Conservation (phyloP, 2,329 filamentous ascomycete genomes). For the Emmonsiellopsis sp. region DNA sequence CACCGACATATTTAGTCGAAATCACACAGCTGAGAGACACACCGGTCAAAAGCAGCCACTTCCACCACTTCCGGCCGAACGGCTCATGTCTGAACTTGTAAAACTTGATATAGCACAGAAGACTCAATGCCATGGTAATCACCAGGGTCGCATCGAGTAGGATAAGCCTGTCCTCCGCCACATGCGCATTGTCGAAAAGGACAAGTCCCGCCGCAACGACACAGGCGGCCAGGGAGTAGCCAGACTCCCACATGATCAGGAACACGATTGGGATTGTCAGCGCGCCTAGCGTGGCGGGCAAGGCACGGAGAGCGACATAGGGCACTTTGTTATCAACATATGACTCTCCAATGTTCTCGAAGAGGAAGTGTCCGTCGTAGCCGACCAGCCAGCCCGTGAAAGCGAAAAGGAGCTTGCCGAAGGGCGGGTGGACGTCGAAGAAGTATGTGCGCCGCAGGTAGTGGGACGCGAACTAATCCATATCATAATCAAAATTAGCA, state of each 20-base stretch:
- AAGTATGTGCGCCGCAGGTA: conserved; percentile 98
- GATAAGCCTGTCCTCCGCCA: conserved; percentile 91
- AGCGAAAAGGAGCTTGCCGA: conserved; percentile 95
- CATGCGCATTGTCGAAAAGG: conserved; percentile 94
- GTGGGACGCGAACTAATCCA: conserved; percentile 46
- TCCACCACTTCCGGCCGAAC: conserved; percentile 98
- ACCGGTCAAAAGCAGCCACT: conserved; percentile 92
- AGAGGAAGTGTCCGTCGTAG: conserved; percentile 93
- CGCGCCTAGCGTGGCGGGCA: conserved; percentile 85
- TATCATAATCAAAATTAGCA: not conserved
- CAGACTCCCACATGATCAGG: conserved; percentile 99
- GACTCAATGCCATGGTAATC: conserved; percentile 89
- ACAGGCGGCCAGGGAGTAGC: conserved; percentile 89
- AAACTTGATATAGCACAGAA: conserved; percentile 92
- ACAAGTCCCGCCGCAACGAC: conserved; percentile 76
- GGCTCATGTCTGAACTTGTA: conserved; percentile 88
- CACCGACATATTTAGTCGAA: conserved; percentile 94
- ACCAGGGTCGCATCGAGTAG: conserved; percentile 90
- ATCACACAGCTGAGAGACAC: conserved; percentile 95
- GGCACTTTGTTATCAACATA: conserved; percentile 96
- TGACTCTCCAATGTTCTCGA: conserved; percentile 98
- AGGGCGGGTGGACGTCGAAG: conserved; percentile 98
- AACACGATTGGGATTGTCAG: conserved; percentile 91
- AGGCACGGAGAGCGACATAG: conserved; percentile 87
- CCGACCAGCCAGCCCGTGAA: conserved; percentile 96